A percentile compares a stretch with the other conserved stretches of the same genome.
These are phyloP conservation scores for Voacanga thouarsii DNA, from an alignment of 257 asterid genomes.

Conservation along the genomic window DNA sequence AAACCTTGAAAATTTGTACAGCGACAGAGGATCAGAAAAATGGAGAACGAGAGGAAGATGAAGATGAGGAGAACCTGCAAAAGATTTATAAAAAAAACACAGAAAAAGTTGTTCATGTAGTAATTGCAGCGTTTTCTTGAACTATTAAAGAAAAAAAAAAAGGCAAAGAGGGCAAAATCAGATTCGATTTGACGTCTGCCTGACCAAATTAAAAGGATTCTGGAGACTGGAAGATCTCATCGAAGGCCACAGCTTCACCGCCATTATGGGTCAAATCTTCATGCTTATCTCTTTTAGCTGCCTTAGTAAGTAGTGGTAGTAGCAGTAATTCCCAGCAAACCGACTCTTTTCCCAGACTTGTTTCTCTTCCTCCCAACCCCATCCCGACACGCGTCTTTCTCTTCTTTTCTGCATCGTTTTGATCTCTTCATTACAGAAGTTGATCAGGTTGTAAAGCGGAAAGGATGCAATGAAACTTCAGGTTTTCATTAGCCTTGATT, in stretches of 20 bases:
- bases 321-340: constrained; percentile 15
- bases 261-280: constrained; percentile 32
- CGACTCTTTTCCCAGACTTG: not conserved
- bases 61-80: too few relatives aligned
- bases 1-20: too few relatives aligned
- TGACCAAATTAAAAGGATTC: constrained; percentile 13
- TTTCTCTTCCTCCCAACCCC: not conserved
- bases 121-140: constrained; percentile 16
- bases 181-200: constrained; percentile 45
- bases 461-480: not conserved
- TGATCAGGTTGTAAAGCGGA: not conserved
- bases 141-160: constrained; percentile 16
- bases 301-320: too few relatives aligned
- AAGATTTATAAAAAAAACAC: not conserved
- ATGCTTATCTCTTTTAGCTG: constrained; percentile 29
- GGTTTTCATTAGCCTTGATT: too few relatives aligned
- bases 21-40: not conserved
- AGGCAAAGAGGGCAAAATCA: constrained; percentile 14
- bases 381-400: constrained; percentile 7
- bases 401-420: not conserved
- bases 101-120: not conserved
- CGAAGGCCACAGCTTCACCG: too few relatives aligned
- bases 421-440: not conserved
- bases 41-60: not conserved
- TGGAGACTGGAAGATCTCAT: too few relatives aligned